Conservation (phyloP, 2,329 filamentous ascomycete genomes). For the Fusarium sp. region DNA sequence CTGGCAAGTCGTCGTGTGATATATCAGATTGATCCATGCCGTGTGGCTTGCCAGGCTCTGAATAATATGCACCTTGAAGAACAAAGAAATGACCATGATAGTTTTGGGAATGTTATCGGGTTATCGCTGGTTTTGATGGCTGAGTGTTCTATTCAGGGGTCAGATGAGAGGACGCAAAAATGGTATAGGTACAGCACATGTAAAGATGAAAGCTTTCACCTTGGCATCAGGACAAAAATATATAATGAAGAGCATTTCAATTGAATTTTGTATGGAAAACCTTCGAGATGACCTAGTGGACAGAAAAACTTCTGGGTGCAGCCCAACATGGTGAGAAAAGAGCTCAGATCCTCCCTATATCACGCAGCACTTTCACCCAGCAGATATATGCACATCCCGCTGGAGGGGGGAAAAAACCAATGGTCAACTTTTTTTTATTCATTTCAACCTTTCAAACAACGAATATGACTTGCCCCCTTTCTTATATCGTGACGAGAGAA, state of each 20-base stretch:
- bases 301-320: constrained; percentile 42
- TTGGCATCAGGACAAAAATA: background rate
- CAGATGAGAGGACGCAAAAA: background rate
- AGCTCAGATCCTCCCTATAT: constrained; percentile 37
- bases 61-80: background rate
- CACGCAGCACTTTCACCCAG: constrained; percentile 28
- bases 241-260: constrained; percentile 40
- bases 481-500: constrained; percentile 21
- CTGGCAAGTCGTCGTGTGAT: background rate
- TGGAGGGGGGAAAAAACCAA: constrained; percentile 36
- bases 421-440: constrained; percentile 45
- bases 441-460: constrained; percentile 47
- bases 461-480: constrained; percentile 37
- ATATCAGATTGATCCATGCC: constrained; percentile 4
- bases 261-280: constrained; percentile 46
- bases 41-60: background rate
- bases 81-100: background rate
- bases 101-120: rapidly evolving
- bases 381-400: constrained; percentile 32
- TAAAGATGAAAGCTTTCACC: background rate
- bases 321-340: constrained; percentile 40
- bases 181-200: background rate
- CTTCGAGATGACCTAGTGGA: constrained; percentile 46
- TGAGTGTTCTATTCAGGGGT: background rate
- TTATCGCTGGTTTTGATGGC: background rate